Evolutionary conservation across 2,329 filamentous ascomycete genomes (phyloP).

Genomic region (Salinomyces thailandicus): DNA sequence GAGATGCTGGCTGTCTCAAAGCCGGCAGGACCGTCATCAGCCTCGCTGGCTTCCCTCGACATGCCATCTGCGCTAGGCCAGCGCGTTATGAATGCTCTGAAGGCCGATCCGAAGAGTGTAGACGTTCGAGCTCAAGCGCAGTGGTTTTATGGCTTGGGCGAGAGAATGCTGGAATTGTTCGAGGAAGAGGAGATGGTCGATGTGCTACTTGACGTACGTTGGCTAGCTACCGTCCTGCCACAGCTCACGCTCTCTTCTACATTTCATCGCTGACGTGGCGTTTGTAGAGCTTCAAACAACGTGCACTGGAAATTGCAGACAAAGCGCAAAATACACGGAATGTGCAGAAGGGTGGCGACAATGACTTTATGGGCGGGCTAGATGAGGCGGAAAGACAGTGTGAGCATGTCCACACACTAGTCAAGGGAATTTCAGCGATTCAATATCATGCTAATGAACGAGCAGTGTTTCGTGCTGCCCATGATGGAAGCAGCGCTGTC

Average conservation of each 20-base stretch:
- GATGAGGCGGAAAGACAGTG: conserved; percentile 77
- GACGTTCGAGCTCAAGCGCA: conserved; percentile 72
- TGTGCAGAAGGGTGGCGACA: conserved; percentile 36
- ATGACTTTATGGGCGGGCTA: conserved; percentile 74
- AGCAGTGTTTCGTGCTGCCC: conserved; percentile 38
- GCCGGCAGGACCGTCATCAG: conserved; percentile 29
- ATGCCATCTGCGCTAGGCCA: conserved; percentile 66
- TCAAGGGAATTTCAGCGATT: not conserved
- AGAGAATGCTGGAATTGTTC: conserved; percentile 79
- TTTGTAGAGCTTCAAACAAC: conserved; percentile 61
- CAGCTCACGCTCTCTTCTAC: not conserved
- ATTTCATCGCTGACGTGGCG: not conserved
- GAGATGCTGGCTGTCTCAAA: conserved; percentile 72
- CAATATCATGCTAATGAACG: not conserved
- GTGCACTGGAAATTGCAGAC: conserved; percentile 74
- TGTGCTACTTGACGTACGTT: conserved; percentile 36
- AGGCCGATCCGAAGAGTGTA: conserved; percentile 78
- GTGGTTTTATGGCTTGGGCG: conserved; percentile 79
- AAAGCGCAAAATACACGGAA: conserved; percentile 74
- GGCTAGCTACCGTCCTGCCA: not conserved
- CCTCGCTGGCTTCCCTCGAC: conserved; percentile 65
- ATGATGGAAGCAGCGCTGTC: conserved; percentile 38
- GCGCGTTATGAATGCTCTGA: conserved; percentile 77
- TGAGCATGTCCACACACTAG: conserved; percentile 26
- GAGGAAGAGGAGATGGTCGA: conserved; percentile 75